Conservation (phyloP, 352 stramenopile species). For the Phytophthora cryptogea region DNA sequence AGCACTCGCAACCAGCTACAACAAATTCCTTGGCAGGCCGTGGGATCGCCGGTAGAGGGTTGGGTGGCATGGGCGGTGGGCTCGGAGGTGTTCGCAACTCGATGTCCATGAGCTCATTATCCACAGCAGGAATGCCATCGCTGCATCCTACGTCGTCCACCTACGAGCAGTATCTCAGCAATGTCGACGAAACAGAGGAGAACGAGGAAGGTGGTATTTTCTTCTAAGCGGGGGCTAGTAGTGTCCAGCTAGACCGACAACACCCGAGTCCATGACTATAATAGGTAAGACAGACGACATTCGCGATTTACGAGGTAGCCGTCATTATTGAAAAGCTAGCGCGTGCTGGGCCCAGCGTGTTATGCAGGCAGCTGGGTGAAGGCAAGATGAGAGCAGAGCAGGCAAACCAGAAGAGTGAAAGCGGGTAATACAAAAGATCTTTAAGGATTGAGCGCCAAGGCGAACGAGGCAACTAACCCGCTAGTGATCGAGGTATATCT, state of each 20-base stretch:
- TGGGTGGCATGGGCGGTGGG: slow-evolving; percentile 24
- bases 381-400: slow-evolving; percentile 14
- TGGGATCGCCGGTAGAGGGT: slow-evolving; percentile 34
- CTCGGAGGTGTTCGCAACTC: slow-evolving; percentile 51
- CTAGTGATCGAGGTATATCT: slow-evolving; percentile 69
- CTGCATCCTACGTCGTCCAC: slow-evolving; percentile 74
- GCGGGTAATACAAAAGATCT: slow-evolving; percentile 40
- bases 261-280: slow-evolving; percentile 9
- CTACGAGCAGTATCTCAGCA: slow-evolving; percentile 89
- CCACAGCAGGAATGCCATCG: slow-evolving; percentile 53
- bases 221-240: slow-evolving; percentile 55
- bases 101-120: slow-evolving; percentile 89
- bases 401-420: slow-evolving; percentile 15
- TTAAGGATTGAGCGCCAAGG: slow-evolving; percentile 23
- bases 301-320: slow-evolving; percentile 15
- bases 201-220: slow-evolving; percentile 83
- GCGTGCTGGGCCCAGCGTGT: slow-evolving; percentile 8
- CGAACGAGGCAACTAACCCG: slow-evolving; percentile 1
- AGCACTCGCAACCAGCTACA: slow-evolving; percentile 9
- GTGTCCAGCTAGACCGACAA: slow-evolving; percentile 16
- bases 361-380: slow-evolving; percentile 8
- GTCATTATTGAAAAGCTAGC: slow-evolving; percentile 12
- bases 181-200: slow-evolving; percentile 83
- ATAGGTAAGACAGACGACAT: slow-evolving; percentile 22
- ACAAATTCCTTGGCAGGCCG: slow-evolving; percentile 20